These are phyloP conservation scores for Penicillium sp. DNA, from an alignment of 2,329 filamentous ascomycete species.

Conservation along the genomic window DNA sequence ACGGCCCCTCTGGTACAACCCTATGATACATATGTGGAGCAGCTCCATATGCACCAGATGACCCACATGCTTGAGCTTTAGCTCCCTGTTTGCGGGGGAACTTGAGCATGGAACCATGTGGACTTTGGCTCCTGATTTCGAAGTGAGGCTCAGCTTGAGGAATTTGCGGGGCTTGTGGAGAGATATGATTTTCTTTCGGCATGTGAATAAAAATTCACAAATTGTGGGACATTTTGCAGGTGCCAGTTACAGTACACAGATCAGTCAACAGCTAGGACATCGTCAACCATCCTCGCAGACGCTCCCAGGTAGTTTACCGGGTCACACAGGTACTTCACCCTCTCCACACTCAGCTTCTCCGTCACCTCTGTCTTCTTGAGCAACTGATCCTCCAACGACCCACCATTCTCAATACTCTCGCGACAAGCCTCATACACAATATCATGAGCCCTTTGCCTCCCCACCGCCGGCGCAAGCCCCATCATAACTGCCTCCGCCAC, in stretches of 20 bases:
- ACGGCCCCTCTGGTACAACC: not conserved
- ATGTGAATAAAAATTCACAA: not conserved
- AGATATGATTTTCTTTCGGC: not conserved
- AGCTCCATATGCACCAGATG: not conserved
- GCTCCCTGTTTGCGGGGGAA: not conserved
- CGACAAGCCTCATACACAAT: constrained; percentile 62
- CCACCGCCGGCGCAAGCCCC: constrained; percentile 59
- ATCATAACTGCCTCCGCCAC: constrained; percentile 67
- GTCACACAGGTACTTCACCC: constrained; percentile 61
- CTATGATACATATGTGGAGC: constrained; percentile 6
- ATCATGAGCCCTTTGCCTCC: constrained; percentile 60
- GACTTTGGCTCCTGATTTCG: not conserved
- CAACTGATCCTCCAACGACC: constrained; percentile 51
- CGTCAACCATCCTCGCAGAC: constrained; percentile 39
- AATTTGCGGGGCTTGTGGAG: not conserved
- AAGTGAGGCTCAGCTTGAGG: not conserved
- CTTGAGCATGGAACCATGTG: not conserved
- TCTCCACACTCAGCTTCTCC: constrained; percentile 49
- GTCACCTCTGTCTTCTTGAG: constrained; percentile 47
- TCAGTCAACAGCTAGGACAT: constrained; percentile 30
- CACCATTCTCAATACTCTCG: constrained; percentile 52
- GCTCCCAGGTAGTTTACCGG: constrained; percentile 52
- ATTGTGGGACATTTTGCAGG: not conserved
- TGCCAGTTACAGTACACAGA: not conserved
- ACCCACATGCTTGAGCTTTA: constrained; percentile 2